phyloP scores from a whole-genome alignment of 2,329 filamentous ascomycete genomes.

The Coniochaeta pulveracea region DNA sequence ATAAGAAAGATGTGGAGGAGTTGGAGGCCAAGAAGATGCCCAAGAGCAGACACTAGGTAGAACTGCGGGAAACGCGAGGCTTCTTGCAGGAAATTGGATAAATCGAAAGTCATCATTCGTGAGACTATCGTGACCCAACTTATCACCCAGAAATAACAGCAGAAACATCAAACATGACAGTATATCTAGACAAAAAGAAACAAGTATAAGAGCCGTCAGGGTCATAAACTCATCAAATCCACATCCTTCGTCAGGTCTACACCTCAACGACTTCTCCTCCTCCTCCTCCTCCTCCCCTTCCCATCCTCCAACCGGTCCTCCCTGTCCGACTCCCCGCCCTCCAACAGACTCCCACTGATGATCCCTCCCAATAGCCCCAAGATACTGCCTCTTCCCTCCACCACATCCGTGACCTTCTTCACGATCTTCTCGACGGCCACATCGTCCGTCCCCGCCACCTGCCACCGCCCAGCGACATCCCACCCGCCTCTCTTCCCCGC shows the following conservation, averaged over 20 bases:
- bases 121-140: no score
- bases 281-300: constrained; percentile 7
- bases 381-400: constrained; percentile 18
- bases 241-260: no score
- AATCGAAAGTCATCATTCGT: no score
- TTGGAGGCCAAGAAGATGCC: constrained; percentile 63
- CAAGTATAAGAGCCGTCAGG: no score
- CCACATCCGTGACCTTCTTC: constrained; percentile 15
- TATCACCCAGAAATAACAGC: no score
- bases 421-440: constrained; percentile 27
- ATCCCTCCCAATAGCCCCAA: constrained; percentile 17
- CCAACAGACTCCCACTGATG: constrained; percentile 13
- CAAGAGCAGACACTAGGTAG: constrained; percentile 17
- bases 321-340: constrained; percentile 4
- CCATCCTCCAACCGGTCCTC: background rate
- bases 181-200: no score
- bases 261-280: constrained; percentile 2
- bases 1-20: constrained; percentile 77
- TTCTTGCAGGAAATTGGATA: no score
- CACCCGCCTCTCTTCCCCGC: constrained; percentile 20
- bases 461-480: constrained; percentile 31
- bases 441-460: constrained; percentile 29
- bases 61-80: no score
- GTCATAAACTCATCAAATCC: no score
- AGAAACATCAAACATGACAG: no score